Base-by-base conservation (phyloP, 352 stramenopile species). In the Pythium insidiosum region DNA sequence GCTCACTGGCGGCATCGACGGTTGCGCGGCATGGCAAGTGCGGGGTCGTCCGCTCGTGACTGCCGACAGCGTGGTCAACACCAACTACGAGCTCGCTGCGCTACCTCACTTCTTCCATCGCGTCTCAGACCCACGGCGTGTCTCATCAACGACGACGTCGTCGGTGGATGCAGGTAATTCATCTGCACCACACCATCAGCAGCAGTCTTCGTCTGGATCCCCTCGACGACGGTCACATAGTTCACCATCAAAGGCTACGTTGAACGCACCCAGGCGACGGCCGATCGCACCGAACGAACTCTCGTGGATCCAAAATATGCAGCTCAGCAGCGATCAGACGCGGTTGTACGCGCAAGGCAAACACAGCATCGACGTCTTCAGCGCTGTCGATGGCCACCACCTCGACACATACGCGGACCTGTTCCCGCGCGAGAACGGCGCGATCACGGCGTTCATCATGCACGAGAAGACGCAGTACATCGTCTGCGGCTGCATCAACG, bases 391-490 rank as follows among this genome's bases (percentile, higher is more conserved):
- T 38, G 73, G 68, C 1, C 22, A 47, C 36, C 62, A 61, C 34
- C 29, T 81, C 13, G 76, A 88, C 37, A 71, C 66, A 18, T 81
- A 68, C 52, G 39, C 56, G 12, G 63, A 81, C 18, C 48, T 84
- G 24, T 66, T 84, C 20, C 63, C 73, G 18, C 38, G 36, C 5
- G 70, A 83, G 24, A 50, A 73, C 48, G 76, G 76, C 31, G 67
- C 73, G 0, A 66, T 88, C 46, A 81, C 68, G 16, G 65, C 68
- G 9, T 86, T 86, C 43, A 60, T 79, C 2, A 50, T 84, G 13
- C 72, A 84, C 49, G 69, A 81, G 28, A 74, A 76, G 42, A 68
- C 74, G 9, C 77, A 88, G 49, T 75, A 78, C 41, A 46, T 88
- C 2, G 60, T 88, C 5, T 82, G 65, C 26, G 72, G 76, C 30